Percentiles rank a stretch among this genome's conserved stretches.
phyloP scores from a whole-genome alignment of 2,329 filamentous ascomycete genomes.

The Bimuria novae-zelandiae region DNA sequence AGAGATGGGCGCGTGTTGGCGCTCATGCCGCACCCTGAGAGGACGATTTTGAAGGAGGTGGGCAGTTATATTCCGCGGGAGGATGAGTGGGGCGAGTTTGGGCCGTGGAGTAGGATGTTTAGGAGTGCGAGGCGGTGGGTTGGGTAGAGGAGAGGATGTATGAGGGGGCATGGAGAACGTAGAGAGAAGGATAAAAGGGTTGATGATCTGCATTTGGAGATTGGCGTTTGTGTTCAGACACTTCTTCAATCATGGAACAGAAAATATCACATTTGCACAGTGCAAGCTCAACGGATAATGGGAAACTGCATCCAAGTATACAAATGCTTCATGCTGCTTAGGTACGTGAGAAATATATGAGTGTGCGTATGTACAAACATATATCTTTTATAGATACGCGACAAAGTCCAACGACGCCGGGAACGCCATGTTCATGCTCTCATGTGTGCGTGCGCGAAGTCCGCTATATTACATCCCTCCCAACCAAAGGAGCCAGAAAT shows the following conservation, averaged over 20 bases:
- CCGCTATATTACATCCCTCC: neutral
- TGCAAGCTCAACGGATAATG: too few relatives aligned
- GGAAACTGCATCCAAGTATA: too few relatives aligned
- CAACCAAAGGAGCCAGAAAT: neutral
- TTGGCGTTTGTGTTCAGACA: neutral
- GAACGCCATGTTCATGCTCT: neutral
- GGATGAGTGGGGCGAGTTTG: slow-evolving; percentile 75
- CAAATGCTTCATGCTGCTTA: too few relatives aligned
- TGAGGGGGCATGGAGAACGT: neutral
- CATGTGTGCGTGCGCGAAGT: neutral
- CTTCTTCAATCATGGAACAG: too few relatives aligned
- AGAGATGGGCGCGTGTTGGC: slow-evolving; percentile 80
- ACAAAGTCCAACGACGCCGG: neutral
- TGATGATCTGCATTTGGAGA: neutral
- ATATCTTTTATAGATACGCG: too few relatives aligned
- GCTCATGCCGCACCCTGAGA: slow-evolving; percentile 92
- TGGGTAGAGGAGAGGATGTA: slow-evolving; percentile 64
- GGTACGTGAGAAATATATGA: too few relatives aligned
- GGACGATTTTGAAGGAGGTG: slow-evolving; percentile 81
- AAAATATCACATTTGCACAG: too few relatives aligned
- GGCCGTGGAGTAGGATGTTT: slow-evolving; percentile 86
- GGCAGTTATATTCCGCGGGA: slow-evolving; percentile 74
- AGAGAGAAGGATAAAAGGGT: neutral
- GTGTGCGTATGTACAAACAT: too few relatives aligned
- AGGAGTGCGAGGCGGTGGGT: slow-evolving; percentile 88